These are phyloP conservation scores for Porphyrellus cyaneotinctus DNA, from an alignment of 768 basidiomycete genomes.

Conservation along the genomic window DNA sequence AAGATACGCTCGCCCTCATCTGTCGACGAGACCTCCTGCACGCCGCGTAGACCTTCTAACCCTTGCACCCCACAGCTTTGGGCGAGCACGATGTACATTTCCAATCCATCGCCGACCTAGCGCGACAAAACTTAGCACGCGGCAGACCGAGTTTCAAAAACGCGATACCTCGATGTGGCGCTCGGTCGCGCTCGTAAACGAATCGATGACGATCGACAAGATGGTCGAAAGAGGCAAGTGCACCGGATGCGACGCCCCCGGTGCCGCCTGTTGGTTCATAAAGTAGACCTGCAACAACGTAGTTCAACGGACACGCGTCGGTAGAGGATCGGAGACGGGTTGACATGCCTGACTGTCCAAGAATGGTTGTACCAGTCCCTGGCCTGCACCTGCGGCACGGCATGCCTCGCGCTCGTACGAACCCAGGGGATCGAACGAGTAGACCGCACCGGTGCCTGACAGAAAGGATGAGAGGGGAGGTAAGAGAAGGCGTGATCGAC, in stretches of 20 bases:
- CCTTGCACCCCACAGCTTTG: constrained; percentile 59
- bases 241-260: constrained; percentile 68
- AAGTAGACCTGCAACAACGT: constrained; percentile 77
- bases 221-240: constrained; percentile 82
- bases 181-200: constrained; percentile 96
- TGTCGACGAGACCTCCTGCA: constrained; percentile 59
- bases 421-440: constrained; percentile 99
- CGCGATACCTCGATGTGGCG: constrained; percentile 87
- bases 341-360: constrained; percentile 90
- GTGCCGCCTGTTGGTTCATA: constrained; percentile 84
- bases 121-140: constrained; percentile 1
- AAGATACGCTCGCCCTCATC: constrained; percentile 73
- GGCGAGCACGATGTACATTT: constrained; percentile 84
- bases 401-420: constrained; percentile 97
- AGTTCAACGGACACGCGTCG: constrained; percentile 39
- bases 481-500: constrained; percentile 25
- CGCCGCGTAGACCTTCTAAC: constrained; percentile 49
- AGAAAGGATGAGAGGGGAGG: constrained; percentile 4
- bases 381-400: constrained; percentile 95
- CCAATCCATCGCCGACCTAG: constrained; percentile 92
- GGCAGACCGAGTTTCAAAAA: constrained; percentile 2
- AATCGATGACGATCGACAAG: constrained; percentile 86
- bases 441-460: constrained; percentile 90
- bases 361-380: constrained; percentile 93
- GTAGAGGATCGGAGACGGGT: constrained; percentile 41